phyloP scores from a whole-genome alignment of 2,329 filamentous ascomycete species.

The Arthrobotrys pseudoclavata region DNA sequence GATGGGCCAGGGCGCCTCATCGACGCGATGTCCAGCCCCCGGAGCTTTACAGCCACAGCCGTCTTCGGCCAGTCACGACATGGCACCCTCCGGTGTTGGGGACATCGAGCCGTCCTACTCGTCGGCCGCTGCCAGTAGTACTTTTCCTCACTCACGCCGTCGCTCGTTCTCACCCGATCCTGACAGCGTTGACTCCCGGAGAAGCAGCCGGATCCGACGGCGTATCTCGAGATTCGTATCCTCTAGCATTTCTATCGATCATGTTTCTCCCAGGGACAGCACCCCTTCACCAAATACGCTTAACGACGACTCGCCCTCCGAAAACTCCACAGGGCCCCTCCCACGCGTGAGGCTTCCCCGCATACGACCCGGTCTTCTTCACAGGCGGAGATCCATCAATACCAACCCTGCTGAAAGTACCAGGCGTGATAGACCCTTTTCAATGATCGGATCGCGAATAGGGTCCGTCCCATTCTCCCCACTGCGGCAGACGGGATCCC shows the following conservation, averaged over 20 bases:
- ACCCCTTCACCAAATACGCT: neutral
- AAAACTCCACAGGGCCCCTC: neutral
- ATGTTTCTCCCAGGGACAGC: conserved; percentile 12
- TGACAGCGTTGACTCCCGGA: conserved; percentile 50
- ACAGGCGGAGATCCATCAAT: conserved; percentile 38
- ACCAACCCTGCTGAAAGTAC: conserved; percentile 8
- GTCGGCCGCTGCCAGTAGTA: neutral
- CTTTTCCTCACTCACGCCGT: conserved; percentile 26
- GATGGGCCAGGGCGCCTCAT: conserved; percentile 60
- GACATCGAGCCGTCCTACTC: conserved; percentile 8
- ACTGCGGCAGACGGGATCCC: conserved; percentile 29
- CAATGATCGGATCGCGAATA: conserved; percentile 36
- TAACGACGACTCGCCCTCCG: conserved; percentile 2
- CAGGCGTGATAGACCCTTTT: conserved; percentile 40
- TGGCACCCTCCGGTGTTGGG: conserved; percentile 25
- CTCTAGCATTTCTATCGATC: conserved; percentile 31
- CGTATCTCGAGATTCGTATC: conserved; percentile 58
- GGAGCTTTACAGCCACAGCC: conserved; percentile 39
- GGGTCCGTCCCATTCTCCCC: conserved; percentile 32
- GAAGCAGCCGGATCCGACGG: conserved; percentile 52
- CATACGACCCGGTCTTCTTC: conserved; percentile 39
- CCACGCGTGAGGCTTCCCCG: conserved; percentile 35
- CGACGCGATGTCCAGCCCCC: conserved; percentile 54
- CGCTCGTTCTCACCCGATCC: conserved; percentile 57
- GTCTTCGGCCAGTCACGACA: conserved; percentile 21